Conservation (phyloP, 2,329 filamentous ascomycete species). For the Colletotrichum aenigma region DNA sequence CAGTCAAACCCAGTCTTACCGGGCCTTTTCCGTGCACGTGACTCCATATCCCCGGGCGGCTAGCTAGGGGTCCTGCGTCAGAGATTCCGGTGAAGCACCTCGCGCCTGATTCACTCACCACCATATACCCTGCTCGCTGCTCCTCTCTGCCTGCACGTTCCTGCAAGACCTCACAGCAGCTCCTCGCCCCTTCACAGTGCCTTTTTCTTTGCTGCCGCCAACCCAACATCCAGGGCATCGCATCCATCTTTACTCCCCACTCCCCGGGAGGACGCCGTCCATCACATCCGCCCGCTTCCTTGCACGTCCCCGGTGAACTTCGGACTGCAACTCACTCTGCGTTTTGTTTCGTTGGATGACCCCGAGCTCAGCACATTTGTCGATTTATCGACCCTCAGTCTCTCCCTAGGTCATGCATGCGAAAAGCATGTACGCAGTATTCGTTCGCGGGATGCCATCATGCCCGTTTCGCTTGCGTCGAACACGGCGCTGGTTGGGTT, state of each 20-base stretch:
- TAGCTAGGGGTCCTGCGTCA: background rate
- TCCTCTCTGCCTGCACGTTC: background rate
- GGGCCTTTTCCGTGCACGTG: constrained; percentile 9
- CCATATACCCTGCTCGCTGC: background rate
- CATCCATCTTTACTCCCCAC: background rate
- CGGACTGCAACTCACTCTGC: constrained; percentile 5
- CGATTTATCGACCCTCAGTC: background rate
- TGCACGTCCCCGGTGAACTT: background rate
- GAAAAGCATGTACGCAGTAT: background rate
- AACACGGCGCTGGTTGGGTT: background rate
- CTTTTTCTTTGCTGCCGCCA: background rate
- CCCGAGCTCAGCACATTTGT: background rate
- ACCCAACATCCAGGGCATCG: background rate
- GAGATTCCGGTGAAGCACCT: constrained; percentile 7
- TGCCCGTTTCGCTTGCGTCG: background rate
- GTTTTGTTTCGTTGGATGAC: constrained; percentile 5
- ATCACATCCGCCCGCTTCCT: background rate
- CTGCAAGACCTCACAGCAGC: background rate
- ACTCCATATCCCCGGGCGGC: background rate
- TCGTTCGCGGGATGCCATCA: background rate
- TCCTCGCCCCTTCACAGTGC: background rate
- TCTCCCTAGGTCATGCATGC: background rate
- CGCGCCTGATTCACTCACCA: constrained; percentile 8
- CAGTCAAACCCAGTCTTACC: background rate
- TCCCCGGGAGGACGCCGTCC: background rate